Evolutionary conservation across 495 filamentous ascomycete genomes (phyloP), one percentile per base, ranked within the genome.

Genomic region (Tricharina praecox): DNA sequence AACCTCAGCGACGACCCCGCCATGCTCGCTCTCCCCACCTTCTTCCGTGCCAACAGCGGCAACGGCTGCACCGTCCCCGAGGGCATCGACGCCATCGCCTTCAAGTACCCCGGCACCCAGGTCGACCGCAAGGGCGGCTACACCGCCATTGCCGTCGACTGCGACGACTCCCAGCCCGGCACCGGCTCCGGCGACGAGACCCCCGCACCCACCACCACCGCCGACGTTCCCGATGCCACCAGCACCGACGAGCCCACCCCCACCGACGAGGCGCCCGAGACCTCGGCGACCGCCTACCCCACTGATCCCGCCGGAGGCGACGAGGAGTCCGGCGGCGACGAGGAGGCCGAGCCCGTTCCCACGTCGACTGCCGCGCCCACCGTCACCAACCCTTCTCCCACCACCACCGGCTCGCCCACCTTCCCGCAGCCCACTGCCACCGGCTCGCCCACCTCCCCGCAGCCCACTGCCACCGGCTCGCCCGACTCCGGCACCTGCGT

Each of bases 11-110:
- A 62, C 13, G 61, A 53, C 33, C 34, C 68, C 50, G 52, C 66
- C 72, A 51, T 46, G 13, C 9, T 16, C 10, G 65, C 62, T 23
- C 78, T 85, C 18, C 87, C 87, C 1, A 67, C 78, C 47, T 82
- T 94, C 81, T 76, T 92, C 38, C 71, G 79, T 15, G 78, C 82
- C 55, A 93, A 93, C 68, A 70, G 84, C 48, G 67, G 64, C 42
- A 60, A 60, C 23, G 56, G 56, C 28, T 61, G 58, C 21, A 18
- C 21, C n/a, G 49, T 53, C 15, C 47, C 53, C 11, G 57, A 49
- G 15, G 37, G 28, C 8, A 24, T 51, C 20, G 10, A 41, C 2
- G 45, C 56, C 25, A 60, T 58, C 30, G 33, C 40, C 13, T 59
- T 51, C 54, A 58, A 59, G 48, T 51, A 59, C 26, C 50, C 56